Conservation (phyloP, 2,329 filamentous ascomycete species). For the Ascochyta pisi region DNA sequence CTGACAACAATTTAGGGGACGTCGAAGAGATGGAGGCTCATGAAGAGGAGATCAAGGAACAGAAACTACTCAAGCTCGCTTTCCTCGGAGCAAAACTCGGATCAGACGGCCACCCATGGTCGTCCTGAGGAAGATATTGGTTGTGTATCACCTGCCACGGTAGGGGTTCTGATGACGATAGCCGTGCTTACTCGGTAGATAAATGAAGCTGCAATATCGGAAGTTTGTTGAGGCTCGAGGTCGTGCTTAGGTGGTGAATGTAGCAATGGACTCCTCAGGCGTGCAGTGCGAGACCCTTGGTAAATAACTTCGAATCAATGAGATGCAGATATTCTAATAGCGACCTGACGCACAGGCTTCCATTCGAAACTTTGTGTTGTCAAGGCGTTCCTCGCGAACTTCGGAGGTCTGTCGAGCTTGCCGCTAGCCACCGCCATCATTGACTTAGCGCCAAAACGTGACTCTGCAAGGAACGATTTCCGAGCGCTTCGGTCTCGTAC, state of each 20-base stretch:
- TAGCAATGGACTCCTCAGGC: not conserved
- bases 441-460: not conserved
- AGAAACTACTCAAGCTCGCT: conserved; percentile 35
- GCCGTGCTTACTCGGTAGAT: not conserved
- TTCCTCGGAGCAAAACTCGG: conserved; percentile 29
- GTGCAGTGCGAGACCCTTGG: not conserved
- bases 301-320: not conserved
- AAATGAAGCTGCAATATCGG: not conserved
- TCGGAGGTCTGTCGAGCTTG: not conserved
- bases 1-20: conserved; percentile 29
- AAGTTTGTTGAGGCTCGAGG: not conserved
- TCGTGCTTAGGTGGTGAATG: not conserved
- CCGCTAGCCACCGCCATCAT: not conserved
- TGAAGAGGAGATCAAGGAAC: conserved; percentile 37
- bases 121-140: not conserved
- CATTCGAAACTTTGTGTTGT: not conserved
- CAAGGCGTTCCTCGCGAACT: not conserved
- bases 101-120: conserved; percentile 28
- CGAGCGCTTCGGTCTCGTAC: not conserved
- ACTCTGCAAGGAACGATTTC: not conserved
- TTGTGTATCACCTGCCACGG: not conserved
- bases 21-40: conserved; percentile 36
- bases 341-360: conserved; percentile 2
- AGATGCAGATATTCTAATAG: not conserved
- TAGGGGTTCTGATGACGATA: not conserved